These are phyloP conservation scores for Chernovozyma aurita DNA, from an alignment of 1,139 yeast species.

Conservation along the genomic window DNA sequence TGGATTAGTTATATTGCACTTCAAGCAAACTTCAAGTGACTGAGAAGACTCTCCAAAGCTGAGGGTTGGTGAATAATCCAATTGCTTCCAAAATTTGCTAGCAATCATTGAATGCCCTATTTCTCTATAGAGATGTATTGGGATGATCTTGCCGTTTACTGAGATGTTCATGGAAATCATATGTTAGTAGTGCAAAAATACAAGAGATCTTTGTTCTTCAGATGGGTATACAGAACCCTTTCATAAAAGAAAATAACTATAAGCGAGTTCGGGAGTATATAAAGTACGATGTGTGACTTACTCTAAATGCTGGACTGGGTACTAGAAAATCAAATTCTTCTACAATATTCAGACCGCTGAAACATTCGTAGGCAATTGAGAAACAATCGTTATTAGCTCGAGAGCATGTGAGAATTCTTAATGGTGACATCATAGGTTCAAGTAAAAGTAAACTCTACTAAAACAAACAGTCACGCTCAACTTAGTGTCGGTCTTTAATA, in stretches of 20 bases:
- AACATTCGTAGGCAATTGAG: not conserved
- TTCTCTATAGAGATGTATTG: conserved; percentile 12
- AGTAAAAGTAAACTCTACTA: too few species aligned
- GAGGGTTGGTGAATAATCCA: conserved; percentile 11
- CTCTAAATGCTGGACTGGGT: conserved; percentile 5
- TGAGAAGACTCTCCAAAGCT: conserved; percentile 5
- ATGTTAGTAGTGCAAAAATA: not conserved
- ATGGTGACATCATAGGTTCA: too few species aligned
- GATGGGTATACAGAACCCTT: too few species aligned
- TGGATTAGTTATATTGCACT: conserved; percentile 18
- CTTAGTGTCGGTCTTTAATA: too few species aligned
- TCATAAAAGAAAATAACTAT: too few species aligned
- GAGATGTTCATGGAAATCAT: conserved; percentile 11
- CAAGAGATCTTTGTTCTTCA: too few species aligned
- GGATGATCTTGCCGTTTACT: conserved; percentile 12
- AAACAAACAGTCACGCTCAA: too few species aligned
- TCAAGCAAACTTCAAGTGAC: conserved; percentile 13
- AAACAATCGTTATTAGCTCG: not conserved
- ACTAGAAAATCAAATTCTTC: not conserved
- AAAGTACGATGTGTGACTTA: too few species aligned
- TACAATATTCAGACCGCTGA: conserved; percentile 1
- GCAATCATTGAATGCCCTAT: conserved; percentile 8
- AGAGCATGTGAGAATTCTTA: too few species aligned
- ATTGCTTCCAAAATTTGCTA: conserved; percentile 15
- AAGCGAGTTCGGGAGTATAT: too few species aligned